Percentiles rank a stretch among this genome's conserved stretches.
phyloP scores from a whole-genome alignment of 345 rosid species.

The Gossypium rotundifolium region DNA sequence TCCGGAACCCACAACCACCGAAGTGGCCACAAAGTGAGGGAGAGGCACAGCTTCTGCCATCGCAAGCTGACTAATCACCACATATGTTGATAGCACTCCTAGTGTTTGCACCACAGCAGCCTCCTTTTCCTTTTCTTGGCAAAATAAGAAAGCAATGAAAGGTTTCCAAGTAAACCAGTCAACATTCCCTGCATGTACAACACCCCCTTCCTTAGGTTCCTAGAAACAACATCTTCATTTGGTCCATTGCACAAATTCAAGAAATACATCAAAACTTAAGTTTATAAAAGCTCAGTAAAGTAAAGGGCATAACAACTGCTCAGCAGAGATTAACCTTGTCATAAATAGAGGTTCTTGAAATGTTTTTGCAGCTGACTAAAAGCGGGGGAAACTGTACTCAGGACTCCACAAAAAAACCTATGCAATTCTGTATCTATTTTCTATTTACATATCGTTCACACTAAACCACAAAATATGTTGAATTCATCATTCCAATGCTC shows the following conservation, averaged over 20 bases:
- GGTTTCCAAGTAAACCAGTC: slow-evolving; percentile 81
- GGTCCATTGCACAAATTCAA: neutral
- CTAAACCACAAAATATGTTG: neutral
- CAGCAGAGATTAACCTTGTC: neutral
- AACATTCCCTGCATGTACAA: slow-evolving; percentile 69
- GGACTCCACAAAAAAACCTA: neutral
- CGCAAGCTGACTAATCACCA: slow-evolving; percentile 75
- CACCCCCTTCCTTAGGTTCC: slow-evolving; percentile 7
- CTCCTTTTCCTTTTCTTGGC: slow-evolving; percentile 78
- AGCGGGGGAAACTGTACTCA: neutral
- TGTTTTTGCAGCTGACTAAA: neutral
- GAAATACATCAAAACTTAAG: neutral
- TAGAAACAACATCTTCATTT: neutral
- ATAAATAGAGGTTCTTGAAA: neutral
- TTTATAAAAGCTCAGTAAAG: neutral
- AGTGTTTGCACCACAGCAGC: slow-evolving; percentile 72
- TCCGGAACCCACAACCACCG: slow-evolving; percentile 53
- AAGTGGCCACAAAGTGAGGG: slow-evolving; percentile 42
- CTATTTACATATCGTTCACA: neutral
- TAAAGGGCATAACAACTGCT: neutral
- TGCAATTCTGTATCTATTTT: neutral
- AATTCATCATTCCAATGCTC: neutral
- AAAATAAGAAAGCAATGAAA: slow-evolving; percentile 81
- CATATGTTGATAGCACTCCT: slow-evolving; percentile 57
- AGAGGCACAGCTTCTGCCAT: slow-evolving; percentile 83